Evolutionary conservation across 2,329 filamentous ascomycete species (phyloP).

Genomic region (Trichoderma citrinoviride): DNA sequence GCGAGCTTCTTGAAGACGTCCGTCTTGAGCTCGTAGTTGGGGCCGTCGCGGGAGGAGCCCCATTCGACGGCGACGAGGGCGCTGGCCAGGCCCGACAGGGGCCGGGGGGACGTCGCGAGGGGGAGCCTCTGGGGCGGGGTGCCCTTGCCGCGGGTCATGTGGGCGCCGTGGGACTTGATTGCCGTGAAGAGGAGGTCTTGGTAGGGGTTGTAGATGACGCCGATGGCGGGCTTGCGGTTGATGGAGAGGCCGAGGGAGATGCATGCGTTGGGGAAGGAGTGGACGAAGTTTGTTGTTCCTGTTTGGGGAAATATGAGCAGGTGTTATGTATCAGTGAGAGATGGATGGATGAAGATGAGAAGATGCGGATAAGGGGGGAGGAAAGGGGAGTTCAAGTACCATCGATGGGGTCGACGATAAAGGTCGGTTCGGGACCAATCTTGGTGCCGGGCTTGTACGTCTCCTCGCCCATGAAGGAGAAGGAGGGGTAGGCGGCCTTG

Average conservation of each 20-base stretch:
- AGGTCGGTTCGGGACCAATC: constrained; percentile 67
- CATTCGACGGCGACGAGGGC: constrained; percentile 71
- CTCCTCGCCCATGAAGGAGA: constrained; percentile 72
- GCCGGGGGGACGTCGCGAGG: constrained; percentile 47
- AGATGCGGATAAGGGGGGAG: not conserved
- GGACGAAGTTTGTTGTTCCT: constrained; percentile 73
- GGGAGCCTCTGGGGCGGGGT: constrained; percentile 40
- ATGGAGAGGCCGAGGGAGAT: constrained; percentile 73
- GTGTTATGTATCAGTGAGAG: not conserved
- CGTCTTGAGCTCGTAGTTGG: constrained; percentile 68
- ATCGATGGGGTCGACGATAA: constrained; percentile 80
- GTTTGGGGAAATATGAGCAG: not conserved
- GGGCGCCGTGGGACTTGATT: constrained; percentile 66
- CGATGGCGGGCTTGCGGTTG: constrained; percentile 59
- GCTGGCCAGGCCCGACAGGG: constrained; percentile 58
- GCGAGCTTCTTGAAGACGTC: constrained; percentile 62
- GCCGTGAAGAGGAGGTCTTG: constrained; percentile 66
- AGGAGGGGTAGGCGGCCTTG: constrained; percentile 51
- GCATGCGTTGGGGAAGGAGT: constrained; percentile 70
- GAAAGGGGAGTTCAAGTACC: constrained; percentile 38
- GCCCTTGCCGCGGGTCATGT: constrained; percentile 47
- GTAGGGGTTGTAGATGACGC: constrained; percentile 80
- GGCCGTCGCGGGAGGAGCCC: constrained; percentile 65
- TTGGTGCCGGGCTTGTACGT: constrained; percentile 66
- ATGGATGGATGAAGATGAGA: not conserved